These are phyloP conservation scores for Heimioporus sp. DNA, from an alignment of 768 basidiomycete species.

Conservation along the genomic window DNA sequence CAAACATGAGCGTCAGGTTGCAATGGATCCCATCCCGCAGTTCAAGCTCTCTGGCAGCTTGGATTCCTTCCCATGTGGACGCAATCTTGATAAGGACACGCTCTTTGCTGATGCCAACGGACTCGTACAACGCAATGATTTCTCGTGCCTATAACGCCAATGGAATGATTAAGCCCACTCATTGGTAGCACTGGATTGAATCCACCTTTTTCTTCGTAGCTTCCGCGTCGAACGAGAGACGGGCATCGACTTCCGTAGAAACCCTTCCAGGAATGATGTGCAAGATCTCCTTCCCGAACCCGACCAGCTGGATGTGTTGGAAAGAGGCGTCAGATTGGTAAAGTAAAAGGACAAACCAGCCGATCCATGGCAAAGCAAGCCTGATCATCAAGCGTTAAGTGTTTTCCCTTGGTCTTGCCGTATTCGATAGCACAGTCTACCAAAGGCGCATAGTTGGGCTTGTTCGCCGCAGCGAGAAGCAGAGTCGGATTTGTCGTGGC, in stretches of 20 bases:
- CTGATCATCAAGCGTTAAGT: slow-evolving; percentile 58
- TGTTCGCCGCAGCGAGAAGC: slow-evolving; percentile 87
- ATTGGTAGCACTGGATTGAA: too few relatives aligned
- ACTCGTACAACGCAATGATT: slow-evolving; percentile 89
- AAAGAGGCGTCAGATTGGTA: neutral
- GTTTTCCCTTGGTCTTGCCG: slow-evolving; percentile 74
- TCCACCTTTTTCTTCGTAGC: slow-evolving; percentile 79
- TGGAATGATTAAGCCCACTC: too few relatives aligned
- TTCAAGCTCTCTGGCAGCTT: slow-evolving; percentile 93
- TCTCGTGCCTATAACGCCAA: slow-evolving; percentile 52
- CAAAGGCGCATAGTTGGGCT: slow-evolving; percentile 76
- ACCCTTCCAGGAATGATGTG: slow-evolving; percentile 93
- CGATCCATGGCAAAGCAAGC: slow-evolving; percentile 79
- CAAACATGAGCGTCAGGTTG: slow-evolving; percentile 96
- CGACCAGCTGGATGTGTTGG: slow-evolving; percentile 67
- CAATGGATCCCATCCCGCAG: slow-evolving; percentile 88
- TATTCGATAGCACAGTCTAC: slow-evolving; percentile 69
- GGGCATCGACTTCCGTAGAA: slow-evolving; percentile 96
- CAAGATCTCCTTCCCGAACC: slow-evolving; percentile 93
- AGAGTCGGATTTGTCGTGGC: slow-evolving; percentile 96
- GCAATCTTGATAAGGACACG: slow-evolving; percentile 98
- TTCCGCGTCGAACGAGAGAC: slow-evolving; percentile 90
- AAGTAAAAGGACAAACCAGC: slow-evolving; percentile 52
- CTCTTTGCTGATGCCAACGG: slow-evolving; percentile 83
- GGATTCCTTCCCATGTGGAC: slow-evolving; percentile 98